Base-by-base conservation (phyloP, 1,284 basidiomycete genomes). In the Coriolopsis trogii region DNA sequence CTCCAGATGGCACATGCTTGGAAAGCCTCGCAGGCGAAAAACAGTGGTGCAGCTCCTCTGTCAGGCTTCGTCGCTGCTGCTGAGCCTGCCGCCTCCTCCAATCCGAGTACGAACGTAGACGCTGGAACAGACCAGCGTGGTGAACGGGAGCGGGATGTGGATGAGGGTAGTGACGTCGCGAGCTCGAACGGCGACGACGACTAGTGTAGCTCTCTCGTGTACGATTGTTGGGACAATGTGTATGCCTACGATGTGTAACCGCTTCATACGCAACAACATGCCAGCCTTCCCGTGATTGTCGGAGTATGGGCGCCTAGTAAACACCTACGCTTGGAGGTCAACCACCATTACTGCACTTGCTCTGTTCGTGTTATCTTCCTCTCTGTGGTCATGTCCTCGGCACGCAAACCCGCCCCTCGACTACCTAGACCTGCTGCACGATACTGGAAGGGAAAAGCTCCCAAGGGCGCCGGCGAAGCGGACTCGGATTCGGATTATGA, bases 1-100 rank as follows among this genome's bases (percentile, higher is more conserved):
- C 76, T 97, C 67, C 89, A 95, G 69, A 91, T 91, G 78, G 95
- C 95, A 1, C 93, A 94, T 67, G 88, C 88, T 3, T 97, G 95
- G 95, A 87, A 85, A 61, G 67, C 52, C 2, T 62, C 79, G 2
- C 79, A 84, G 54, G 66, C 67, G 7, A 67, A 65, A 50, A 59
- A 62, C 57, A 23, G 30, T 29, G 41, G 31, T 26, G 53, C 60
- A 21, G 48, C 49, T 16, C 49, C 56, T 7, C 48, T 65, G 31
- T 60, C 65, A n/a, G 62, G 61, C 16, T 64, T 61, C 29, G 46
- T 62, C 20, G 56, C 58, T 9, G 51, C 63, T 10, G 51, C 58
- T 6, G 46, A 50, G 23, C 43, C 57, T n/a, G 29, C 41, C 24
- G 37, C 41, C 21, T 42, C 25, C 15, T 52, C 46, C 20, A 51